A percentile compares a stretch with the other conserved stretches of the same genome.
Conservation (phyloP, 1,284 basidiomycete species). For the Austroboletus novae-zelandiae region DNA sequence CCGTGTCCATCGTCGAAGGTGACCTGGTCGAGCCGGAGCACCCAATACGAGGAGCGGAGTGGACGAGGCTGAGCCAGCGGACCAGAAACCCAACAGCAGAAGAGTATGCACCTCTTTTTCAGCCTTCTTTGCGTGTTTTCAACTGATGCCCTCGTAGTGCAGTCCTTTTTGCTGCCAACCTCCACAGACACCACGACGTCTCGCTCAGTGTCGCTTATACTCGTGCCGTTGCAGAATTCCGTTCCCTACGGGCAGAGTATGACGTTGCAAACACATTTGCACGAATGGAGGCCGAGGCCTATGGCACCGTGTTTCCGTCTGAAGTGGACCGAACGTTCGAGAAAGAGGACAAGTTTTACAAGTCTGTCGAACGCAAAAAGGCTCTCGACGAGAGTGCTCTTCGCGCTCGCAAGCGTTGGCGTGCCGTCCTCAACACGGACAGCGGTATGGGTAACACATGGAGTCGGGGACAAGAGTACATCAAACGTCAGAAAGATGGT, state of each 20-base stretch:
- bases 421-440: slow-evolving; percentile 52
- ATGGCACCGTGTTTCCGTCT: slow-evolving; percentile 71
- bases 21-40: slow-evolving; percentile 54
- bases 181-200: slow-evolving; percentile 65
- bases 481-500: slow-evolving; percentile 67
- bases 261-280: slow-evolving; percentile 79
- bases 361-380: slow-evolving; percentile 54
- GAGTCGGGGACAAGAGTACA: slow-evolving; percentile 69
- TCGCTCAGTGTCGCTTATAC: slow-evolving; percentile 83
- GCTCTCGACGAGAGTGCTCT: slow-evolving; percentile 57
- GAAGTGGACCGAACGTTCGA: slow-evolving; percentile 61
- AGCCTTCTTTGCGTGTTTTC: neutral
- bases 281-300: slow-evolving; percentile 74
- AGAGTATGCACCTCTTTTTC: slow-evolving; percentile 63
- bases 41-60: slow-evolving; percentile 56
- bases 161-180: slow-evolving; percentile 76
- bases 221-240: slow-evolving; percentile 81
- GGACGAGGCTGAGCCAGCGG: slow-evolving; percentile 78
- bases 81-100: slow-evolving; percentile 84
- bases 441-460: slow-evolving; percentile 48
- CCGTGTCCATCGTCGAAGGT: slow-evolving; percentile 76
- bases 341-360: slow-evolving; percentile 61
- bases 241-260: slow-evolving; percentile 81
- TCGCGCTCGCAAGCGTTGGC: slow-evolving; percentile 73
- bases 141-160: slow-evolving; percentile 49